These are phyloP conservation scores for Incumbomyces lentus DNA, from an alignment of 2,329 filamentous ascomycete species.

Conservation along the genomic window DNA sequence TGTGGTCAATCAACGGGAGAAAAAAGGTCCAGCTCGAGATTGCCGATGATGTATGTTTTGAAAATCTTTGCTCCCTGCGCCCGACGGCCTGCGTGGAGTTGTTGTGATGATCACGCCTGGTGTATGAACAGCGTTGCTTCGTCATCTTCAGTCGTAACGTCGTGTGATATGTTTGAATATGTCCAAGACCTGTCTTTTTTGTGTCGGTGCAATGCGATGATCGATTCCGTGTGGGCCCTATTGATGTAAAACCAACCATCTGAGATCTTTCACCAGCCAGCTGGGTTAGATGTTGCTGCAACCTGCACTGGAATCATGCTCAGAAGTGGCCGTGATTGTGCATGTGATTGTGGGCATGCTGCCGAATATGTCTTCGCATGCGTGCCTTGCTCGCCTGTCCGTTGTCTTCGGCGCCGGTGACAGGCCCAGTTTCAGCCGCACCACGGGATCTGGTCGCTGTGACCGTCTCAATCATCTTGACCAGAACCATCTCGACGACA, in stretches of 20 bases:
- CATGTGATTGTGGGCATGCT: constrained; percentile 1
- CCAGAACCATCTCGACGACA: constrained; percentile 6
- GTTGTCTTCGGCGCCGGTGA: neutral
- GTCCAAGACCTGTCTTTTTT: constrained; percentile 1
- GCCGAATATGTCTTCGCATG: neutral
- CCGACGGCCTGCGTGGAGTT: neutral
- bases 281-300: constrained; percentile 2
- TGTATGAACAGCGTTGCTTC: constrained; percentile 3
- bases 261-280: constrained; percentile 1
- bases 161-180: constrained; percentile 2
- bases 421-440: neutral
- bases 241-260: neutral
- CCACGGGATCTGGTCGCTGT: neutral
- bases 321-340: constrained; percentile 4
- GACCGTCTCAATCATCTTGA: neutral
- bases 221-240: neutral
- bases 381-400: neutral
- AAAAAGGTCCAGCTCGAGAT: constrained; percentile 7
- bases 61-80: neutral
- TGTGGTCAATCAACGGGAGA: neutral
- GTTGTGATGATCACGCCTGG: neutral
- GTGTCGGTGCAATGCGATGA: neutral
- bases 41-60: neutral
- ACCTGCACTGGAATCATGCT: neutral
- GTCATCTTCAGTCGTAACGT: constrained; percentile 3